These are phyloP conservation scores for Hypocreales sp. DNA, from an alignment of 2,329 filamentous ascomycete species.

Conservation along the genomic window DNA sequence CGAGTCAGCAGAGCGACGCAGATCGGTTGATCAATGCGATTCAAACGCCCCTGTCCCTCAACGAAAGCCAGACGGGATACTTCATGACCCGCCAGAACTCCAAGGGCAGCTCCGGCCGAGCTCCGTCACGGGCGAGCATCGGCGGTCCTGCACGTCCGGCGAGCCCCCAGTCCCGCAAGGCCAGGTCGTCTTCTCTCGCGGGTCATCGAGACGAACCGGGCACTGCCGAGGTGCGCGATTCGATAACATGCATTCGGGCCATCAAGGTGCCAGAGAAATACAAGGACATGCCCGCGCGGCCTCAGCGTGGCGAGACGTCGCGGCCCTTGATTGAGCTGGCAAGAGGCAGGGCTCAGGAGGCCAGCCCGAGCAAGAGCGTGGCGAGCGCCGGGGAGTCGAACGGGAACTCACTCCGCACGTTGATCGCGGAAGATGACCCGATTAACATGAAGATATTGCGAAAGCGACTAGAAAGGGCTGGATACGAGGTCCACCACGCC, in stretches of 20 bases:
- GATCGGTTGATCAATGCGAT: slow-evolving; percentile 61
- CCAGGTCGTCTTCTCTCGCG: background rate
- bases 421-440: slow-evolving; percentile 79
- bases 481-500: slow-evolving; percentile 56
- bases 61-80: slow-evolving; percentile 18
- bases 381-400: slow-evolving; percentile 9
- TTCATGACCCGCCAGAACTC: slow-evolving; percentile 7
- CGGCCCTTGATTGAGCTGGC: slow-evolving; percentile 23
- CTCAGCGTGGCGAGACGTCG: slow-evolving; percentile 16
- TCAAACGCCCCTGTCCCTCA: slow-evolving; percentile 37
- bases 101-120: slow-evolving; percentile 4
- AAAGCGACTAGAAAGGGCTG: slow-evolving; percentile 63
- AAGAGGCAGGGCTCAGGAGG: slow-evolving; percentile 3
- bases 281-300: slow-evolving; percentile 13
- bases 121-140: slow-evolving; percentile 2
- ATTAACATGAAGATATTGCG: slow-evolving; percentile 72
- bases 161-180: slow-evolving; percentile 4
- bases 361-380: slow-evolving; percentile 9
- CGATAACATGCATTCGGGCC: slow-evolving; percentile 28
- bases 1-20: slow-evolving; percentile 44
- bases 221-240: slow-evolving; percentile 22
- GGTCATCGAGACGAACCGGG: slow-evolving; percentile 14
- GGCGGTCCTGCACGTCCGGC: slow-evolving; percentile 4
- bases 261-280: slow-evolving; percentile 34
- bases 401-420: slow-evolving; percentile 34